Conservation (phyloP, 1,139 yeast genomes). For the Geotrichum bryndzae region DNA sequence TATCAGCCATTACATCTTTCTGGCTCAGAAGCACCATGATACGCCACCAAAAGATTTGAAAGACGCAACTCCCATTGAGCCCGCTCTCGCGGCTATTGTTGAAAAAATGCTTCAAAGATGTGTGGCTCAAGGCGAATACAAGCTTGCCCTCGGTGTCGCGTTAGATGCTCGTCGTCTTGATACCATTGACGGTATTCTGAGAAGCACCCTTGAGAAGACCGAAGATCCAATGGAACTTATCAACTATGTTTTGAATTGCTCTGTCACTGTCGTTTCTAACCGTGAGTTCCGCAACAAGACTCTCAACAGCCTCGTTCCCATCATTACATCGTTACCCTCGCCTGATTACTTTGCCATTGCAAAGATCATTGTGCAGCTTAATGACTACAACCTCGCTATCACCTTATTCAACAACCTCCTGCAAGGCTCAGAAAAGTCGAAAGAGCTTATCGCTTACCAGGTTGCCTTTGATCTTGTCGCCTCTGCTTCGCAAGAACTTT, state of each 20-base stretch:
- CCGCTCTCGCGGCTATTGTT: slow-evolving; percentile 61
- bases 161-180: slow-evolving; percentile 85
- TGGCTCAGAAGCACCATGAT: slow-evolving; percentile 54
- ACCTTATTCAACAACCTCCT: slow-evolving; percentile 60
- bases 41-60: slow-evolving; percentile 25
- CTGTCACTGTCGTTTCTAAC: slow-evolving; percentile 60
- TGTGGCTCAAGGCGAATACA: slow-evolving; percentile 60
- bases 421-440: slow-evolving; percentile 33
- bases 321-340: slow-evolving; percentile 50
- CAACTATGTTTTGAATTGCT: slow-evolving; percentile 71
- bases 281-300: slow-evolving; percentile 60
- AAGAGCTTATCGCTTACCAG: slow-evolving; percentile 67
- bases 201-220: slow-evolving; percentile 36
- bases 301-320: slow-evolving; percentile 55
- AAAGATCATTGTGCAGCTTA: slow-evolving; percentile 82
- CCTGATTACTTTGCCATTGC: slow-evolving; percentile 77
- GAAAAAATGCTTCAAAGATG: slow-evolving; percentile 85
- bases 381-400: slow-evolving; percentile 65
- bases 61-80: slow-evolving; percentile 42
- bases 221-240: slow-evolving; percentile 48
- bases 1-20: slow-evolving; percentile 70
- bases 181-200: slow-evolving; percentile 60
- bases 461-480: slow-evolving; percentile 92
- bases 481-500: slow-evolving; percentile 87
- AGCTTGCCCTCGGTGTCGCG: slow-evolving; percentile 85